These are phyloP conservation scores for Myochromella boudieri DNA, from an alignment of 768 basidiomycete genomes.

Conservation along the genomic window DNA sequence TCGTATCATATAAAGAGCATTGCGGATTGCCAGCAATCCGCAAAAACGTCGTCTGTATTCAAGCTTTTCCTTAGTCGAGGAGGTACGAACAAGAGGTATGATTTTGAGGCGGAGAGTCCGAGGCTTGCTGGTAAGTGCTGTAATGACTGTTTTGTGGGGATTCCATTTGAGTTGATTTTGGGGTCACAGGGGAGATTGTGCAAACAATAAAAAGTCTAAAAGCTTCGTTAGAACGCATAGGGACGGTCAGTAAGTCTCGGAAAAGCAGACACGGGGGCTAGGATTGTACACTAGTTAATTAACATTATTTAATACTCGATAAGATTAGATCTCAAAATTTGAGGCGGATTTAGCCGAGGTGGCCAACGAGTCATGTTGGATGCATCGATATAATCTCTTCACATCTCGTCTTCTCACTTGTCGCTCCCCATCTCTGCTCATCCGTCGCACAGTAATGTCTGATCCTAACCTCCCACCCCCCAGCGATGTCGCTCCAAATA, in stretches of 20 bases:
- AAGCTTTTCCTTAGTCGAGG: conserved; percentile 83
- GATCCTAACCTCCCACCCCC: conserved; percentile 3
- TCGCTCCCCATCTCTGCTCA: conserved; percentile 5
- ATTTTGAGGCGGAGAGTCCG: conserved; percentile 92
- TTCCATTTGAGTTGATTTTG: conserved; percentile 4
- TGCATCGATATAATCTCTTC: conserved; percentile 19
- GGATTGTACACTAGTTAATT: too few species aligned
- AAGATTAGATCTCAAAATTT: conserved; percentile 23
- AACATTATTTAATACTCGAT: background rate
- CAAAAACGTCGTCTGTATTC: conserved; percentile 80
- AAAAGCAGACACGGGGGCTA: conserved; percentile 58
- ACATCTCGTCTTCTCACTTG: conserved; percentile 3
- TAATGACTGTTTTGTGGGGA: background rate
- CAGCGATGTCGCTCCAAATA: conserved; percentile 1
- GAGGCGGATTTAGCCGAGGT: conserved; percentile 17
- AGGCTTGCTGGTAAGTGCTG: conserved; percentile 67
- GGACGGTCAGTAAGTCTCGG: conserved; percentile 60
- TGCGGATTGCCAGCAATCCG: conserved; percentile 77
- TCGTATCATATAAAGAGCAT: conserved; percentile 93
- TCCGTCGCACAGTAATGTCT: conserved; percentile 8
- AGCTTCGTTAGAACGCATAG: conserved; percentile 59
- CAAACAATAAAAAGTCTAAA: conserved; percentile 69
- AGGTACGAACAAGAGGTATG: conserved; percentile 84
- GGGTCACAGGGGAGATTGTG: conserved; percentile 66
- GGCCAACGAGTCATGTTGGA: conserved; percentile 12